These are phyloP conservation scores for Pyrenochaeta sp. DNA, from an alignment of 2,329 filamentous ascomycete species.

Conservation along the genomic window DNA sequence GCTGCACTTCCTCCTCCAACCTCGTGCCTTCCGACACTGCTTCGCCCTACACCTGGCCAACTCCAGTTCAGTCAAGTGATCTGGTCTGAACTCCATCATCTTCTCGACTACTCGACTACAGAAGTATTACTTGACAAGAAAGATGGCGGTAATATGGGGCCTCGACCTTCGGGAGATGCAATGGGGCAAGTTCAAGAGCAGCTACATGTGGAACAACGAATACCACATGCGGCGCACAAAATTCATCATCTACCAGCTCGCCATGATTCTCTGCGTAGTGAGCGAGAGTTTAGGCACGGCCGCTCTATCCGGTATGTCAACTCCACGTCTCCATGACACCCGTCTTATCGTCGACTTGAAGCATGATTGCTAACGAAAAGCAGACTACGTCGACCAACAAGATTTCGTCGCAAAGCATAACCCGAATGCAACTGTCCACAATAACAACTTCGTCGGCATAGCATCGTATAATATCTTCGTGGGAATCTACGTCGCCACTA, in stretches of 20 bases:
- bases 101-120: not conserved
- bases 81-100: not conserved
- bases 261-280: constrained; percentile 66
- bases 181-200: constrained; percentile 65
- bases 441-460: constrained; percentile 65
- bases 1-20: not conserved
- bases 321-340: not conserved
- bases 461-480: constrained; percentile 67
- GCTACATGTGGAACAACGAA: constrained; percentile 65
- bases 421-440: constrained; percentile 57
- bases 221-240: constrained; percentile 66
- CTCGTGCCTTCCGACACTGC: not conserved
- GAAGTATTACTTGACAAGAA: constrained; percentile 1
- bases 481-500: constrained; percentile 64
- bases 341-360: not conserved
- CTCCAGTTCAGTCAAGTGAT: not conserved
- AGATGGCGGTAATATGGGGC: constrained; percentile 62
- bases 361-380: constrained; percentile 1
- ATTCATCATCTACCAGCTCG: constrained; percentile 67
- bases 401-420: constrained; percentile 54
- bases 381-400: constrained; percentile 66
- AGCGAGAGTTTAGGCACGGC: constrained; percentile 66
- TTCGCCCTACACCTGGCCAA: not conserved
- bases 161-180: constrained; percentile 65
- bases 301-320: constrained; percentile 59